Evolutionary conservation across 805 yeast species (phyloP), one percentile per base, ranked within the genome.

Genomic region (Novakomyces olei): DNA sequence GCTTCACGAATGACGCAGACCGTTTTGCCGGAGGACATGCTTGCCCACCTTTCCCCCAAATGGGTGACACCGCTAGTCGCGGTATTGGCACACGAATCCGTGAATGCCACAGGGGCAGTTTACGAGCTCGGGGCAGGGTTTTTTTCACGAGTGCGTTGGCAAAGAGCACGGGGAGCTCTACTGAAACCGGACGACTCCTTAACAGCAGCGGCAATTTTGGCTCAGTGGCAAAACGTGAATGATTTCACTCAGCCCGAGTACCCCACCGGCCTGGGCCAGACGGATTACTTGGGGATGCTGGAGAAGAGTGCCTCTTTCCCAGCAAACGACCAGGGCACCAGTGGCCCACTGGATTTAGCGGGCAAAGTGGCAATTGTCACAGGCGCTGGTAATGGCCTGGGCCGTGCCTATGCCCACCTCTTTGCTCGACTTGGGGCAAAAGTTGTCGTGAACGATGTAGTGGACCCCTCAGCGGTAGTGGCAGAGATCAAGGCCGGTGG

Each of bases 101-200:
- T 66, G 19, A 56, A 61, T 29, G 67, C 75, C 15, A 66, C 72
- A 28, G 80, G 85, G 40, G 69, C 81, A 27, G 73, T 75, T 34
- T 85, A 67, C 54, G 95, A 85, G 58, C 73, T 78, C 41, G 98
- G 95, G 19, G 96, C 92, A 27, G 96, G 96, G 1, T 76, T 73
- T 50, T 79, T 65, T 52, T 79, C 81, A 26, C 92, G 80, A 55
- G 73, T 85, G 39, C 69, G 94, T 48, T 85, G 95, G 95, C 85
- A 85, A 56, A 69, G 96, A 50, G 70, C 85, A 19, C 67, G 76
- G 12, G 98, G 96, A 43, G 77, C 68, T 37, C 60, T 72, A 40
- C 75, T 85, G 59, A 77, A 72, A 51, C 76, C 92, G 24, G 80
- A 73, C 47, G 62, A 64, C 22, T 45, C 69, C 15, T 74, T 76